phyloP scores from a whole-genome alignment of 2,329 filamentous ascomycete genomes.

The Verticillium tricorpus region DNA sequence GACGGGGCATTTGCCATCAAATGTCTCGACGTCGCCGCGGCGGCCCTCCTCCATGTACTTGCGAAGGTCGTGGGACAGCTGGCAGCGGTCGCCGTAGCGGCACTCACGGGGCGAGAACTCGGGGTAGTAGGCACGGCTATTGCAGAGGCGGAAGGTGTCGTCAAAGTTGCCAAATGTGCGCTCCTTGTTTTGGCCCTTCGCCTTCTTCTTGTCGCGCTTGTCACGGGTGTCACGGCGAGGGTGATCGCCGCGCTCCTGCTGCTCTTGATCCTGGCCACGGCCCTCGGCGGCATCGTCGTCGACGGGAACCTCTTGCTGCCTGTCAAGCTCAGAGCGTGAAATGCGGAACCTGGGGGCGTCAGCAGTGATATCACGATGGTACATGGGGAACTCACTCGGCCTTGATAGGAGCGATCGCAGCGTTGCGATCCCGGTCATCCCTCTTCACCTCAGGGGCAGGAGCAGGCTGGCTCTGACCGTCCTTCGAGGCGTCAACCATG shows the following conservation, averaged over 20 bases:
- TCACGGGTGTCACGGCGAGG: constrained; percentile 40
- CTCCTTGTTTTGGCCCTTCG: constrained; percentile 68
- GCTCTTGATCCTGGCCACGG: constrained; percentile 37
- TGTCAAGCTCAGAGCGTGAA: constrained; percentile 32
- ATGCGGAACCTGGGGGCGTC: constrained; percentile 25
- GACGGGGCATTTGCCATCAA: constrained; percentile 75
- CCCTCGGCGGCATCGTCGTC: constrained; percentile 48
- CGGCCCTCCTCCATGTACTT: constrained; percentile 81
- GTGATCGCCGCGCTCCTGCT: constrained; percentile 51
- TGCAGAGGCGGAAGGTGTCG: constrained; percentile 75
- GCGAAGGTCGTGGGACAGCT: constrained; percentile 76
- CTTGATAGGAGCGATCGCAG: constrained; percentile 29
- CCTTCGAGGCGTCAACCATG: constrained; percentile 5
- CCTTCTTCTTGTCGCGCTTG: constrained; percentile 42
- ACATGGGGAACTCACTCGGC: constrained; percentile 25
- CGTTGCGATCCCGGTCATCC: constrained; percentile 13
- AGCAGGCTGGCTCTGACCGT: constrained; percentile 6
- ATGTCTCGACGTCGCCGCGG: constrained; percentile 70
- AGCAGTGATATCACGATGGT: not conserved
- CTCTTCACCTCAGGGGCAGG: constrained; percentile 7
- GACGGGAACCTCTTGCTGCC: constrained; percentile 44
- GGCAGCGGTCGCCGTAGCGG: constrained; percentile 75
- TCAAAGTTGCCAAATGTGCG: constrained; percentile 76
- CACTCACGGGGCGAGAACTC: constrained; percentile 83
- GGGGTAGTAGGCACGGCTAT: constrained; percentile 62